Percentiles rank a stretch among this genome's conserved stretches.
These are phyloP conservation scores for Xylaria sp. DNA, from an alignment of 2,329 filamentous ascomycete species.

Conservation along the genomic window DNA sequence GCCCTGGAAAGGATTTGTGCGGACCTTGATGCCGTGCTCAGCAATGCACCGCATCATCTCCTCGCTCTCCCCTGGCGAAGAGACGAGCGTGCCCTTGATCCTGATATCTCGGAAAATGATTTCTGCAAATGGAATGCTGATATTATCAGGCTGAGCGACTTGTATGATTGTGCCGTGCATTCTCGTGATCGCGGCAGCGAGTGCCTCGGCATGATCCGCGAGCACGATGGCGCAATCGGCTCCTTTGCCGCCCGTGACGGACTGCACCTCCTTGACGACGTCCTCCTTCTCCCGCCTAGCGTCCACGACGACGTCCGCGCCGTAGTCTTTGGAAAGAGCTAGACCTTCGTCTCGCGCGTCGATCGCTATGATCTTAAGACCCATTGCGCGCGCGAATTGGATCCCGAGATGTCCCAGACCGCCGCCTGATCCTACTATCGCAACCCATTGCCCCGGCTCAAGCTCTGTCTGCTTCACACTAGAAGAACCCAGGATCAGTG, in stretches of 20 bases:
- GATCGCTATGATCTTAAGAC: slow-evolving; percentile 62
- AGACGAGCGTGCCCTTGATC: slow-evolving; percentile 52
- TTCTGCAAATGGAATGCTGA: slow-evolving; percentile 69
- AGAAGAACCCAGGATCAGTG: background rate
- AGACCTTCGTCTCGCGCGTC: slow-evolving; percentile 64
- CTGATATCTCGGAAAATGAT: slow-evolving; percentile 50
- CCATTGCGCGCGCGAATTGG: slow-evolving; percentile 59
- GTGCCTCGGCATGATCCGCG: slow-evolving; percentile 58
- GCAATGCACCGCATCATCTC: slow-evolving; percentile 60
- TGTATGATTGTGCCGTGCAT: slow-evolving; percentile 69
- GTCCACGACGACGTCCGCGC: slow-evolving; percentile 64
- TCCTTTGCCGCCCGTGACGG: slow-evolving; percentile 59
- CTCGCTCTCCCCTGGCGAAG: slow-evolving; percentile 55
- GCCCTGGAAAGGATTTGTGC: slow-evolving; percentile 62
- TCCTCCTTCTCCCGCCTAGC: slow-evolving; percentile 59
- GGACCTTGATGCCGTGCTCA: slow-evolving; percentile 58
- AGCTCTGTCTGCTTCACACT: slow-evolving; percentile 54
- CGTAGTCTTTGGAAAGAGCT: slow-evolving; percentile 55
- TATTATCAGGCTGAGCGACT: slow-evolving; percentile 67
- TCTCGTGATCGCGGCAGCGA: slow-evolving; percentile 64
- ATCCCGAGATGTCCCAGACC: slow-evolving; percentile 64
- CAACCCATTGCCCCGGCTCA: slow-evolving; percentile 51
- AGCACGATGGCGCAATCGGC: slow-evolving; percentile 64
- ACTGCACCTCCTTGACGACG: slow-evolving; percentile 59
- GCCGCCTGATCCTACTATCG: slow-evolving; percentile 60